These are phyloP conservation scores for Petunia hybrid DNA, from an alignment of 305 asterid genomes.

Conservation along the genomic window DNA sequence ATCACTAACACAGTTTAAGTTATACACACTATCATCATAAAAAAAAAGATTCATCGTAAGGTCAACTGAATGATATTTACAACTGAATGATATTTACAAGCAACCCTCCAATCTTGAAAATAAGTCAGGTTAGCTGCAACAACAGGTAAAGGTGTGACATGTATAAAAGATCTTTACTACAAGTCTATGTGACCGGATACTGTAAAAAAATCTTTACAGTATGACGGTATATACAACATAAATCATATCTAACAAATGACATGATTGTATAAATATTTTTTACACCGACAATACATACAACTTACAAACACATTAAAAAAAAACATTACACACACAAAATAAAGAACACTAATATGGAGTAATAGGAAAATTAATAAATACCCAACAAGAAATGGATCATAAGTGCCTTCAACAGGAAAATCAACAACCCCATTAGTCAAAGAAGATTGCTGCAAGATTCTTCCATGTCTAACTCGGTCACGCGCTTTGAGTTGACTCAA, in stretches of 20 bases:
- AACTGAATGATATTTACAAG: no score
- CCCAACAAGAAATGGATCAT: constrained; percentile 94
- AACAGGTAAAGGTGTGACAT: no score
- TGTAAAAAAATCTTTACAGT: no score
- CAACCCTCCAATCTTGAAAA: neutral
- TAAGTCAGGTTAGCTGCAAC: neutral
- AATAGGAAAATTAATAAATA: constrained; percentile 34
- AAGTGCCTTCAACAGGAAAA: constrained; percentile 85
- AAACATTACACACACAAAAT: neutral
- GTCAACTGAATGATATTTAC: no score
- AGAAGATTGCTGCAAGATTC: constrained; percentile 68
- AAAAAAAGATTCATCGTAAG: no score
- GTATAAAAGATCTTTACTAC: no score
- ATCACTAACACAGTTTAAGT: no score
- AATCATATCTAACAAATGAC: no score
- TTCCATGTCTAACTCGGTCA: constrained; percentile 78
- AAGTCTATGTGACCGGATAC: no score
- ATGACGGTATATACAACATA: no score
- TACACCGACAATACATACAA: neutral
- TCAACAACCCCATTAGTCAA: constrained; percentile 63
- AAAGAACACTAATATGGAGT: neutral
- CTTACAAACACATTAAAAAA: neutral
- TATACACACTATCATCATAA: no score
- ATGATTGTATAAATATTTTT: no score
- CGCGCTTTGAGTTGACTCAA: constrained; percentile 69